Evolutionary conservation across 768 basidiomycete species (phyloP).

Genomic region (Xerocomellus chrysenteron): DNA sequence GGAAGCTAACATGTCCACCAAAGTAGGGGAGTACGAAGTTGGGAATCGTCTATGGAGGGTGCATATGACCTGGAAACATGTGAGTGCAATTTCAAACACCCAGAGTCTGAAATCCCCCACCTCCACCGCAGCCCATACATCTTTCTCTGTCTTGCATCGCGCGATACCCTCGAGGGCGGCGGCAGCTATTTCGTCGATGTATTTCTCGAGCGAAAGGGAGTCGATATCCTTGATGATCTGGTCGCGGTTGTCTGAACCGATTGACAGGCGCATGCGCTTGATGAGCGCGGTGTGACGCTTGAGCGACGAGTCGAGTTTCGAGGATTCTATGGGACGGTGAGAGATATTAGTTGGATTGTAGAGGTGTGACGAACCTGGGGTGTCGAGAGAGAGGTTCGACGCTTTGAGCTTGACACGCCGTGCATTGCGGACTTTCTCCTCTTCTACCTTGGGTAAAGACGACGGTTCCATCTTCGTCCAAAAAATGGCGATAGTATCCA

Average conservation of each 20-base stretch:
- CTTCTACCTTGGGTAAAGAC: slow-evolving; percentile 40
- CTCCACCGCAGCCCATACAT: slow-evolving; percentile 90
- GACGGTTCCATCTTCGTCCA: slow-evolving; percentile 25
- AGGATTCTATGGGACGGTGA: slow-evolving; percentile 48
- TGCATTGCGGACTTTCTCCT: slow-evolving; percentile 50
- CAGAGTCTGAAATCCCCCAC: slow-evolving; percentile 41
- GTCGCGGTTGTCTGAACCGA: slow-evolving; percentile 79
- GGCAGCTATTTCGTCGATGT: slow-evolving; percentile 90
- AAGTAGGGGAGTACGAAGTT: slow-evolving; percentile 68
- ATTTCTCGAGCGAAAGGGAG: slow-evolving; percentile 88
- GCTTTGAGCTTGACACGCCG: slow-evolving; percentile 61
- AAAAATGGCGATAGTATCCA: background rate
- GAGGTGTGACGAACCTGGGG: slow-evolving; percentile 42
- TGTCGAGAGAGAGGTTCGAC: slow-evolving; percentile 48
- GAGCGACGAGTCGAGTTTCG: slow-evolving; percentile 88
- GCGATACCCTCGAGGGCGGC: slow-evolving; percentile 83
- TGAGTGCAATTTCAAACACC: background rate
- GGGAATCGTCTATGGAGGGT: slow-evolving; percentile 87
- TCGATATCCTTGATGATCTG: slow-evolving; percentile 92
- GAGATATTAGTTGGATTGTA: background rate
- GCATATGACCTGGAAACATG: slow-evolving; percentile 68
- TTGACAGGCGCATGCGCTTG: slow-evolving; percentile 85
- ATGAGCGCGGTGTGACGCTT: slow-evolving; percentile 96
- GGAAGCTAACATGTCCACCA: slow-evolving; percentile 58
- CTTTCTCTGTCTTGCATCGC: slow-evolving; percentile 90